phyloP scores from a whole-genome alignment of 495 filamentous ascomycete genomes.

The Hyaloscypha finlandica region DNA sequence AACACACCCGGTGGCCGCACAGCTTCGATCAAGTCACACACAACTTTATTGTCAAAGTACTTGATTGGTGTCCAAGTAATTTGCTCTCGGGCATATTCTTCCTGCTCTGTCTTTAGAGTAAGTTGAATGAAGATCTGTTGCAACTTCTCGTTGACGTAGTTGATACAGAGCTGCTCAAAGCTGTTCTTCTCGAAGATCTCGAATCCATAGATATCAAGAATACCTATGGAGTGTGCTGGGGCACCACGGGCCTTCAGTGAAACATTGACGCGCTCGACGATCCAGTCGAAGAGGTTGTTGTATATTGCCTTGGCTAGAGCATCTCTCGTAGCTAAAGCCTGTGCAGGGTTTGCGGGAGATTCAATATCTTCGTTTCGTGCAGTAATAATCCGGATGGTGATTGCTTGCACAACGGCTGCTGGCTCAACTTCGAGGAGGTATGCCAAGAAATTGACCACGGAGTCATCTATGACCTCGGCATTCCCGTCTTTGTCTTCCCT shows the following conservation, averaged over 20 bases:
- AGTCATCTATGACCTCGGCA: slow-evolving; percentile 80
- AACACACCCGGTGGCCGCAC: slow-evolving; percentile 91
- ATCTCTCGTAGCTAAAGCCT: slow-evolving; percentile 92
- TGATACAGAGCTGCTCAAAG: slow-evolving; percentile 99
- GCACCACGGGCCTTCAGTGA: slow-evolving; percentile 80
- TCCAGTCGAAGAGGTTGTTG: slow-evolving; percentile 98
- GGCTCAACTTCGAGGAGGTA: slow-evolving; percentile 90
- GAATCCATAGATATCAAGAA: slow-evolving; percentile 99
- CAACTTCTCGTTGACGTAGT: slow-evolving; percentile 99
- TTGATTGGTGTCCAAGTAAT: slow-evolving; percentile 99
- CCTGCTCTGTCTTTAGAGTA: slow-evolving; percentile 94
- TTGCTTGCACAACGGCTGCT: slow-evolving; percentile 77
- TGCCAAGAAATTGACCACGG: slow-evolving; percentile 89
- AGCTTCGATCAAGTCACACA: slow-evolving; percentile 96
- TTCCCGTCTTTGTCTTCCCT: slow-evolving; percentile 86
- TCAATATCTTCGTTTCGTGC: slow-evolving; percentile 86
- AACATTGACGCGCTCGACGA: slow-evolving; percentile 87
- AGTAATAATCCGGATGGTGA: slow-evolving; percentile 88
- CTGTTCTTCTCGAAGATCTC: slow-evolving; percentile 99
- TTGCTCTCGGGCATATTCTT: slow-evolving; percentile 94
- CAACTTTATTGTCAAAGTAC: slow-evolving; percentile 99
- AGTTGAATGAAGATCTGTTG: slow-evolving; percentile 99
- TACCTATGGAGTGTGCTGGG: slow-evolving; percentile 84
- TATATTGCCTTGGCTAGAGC: slow-evolving; percentile 94
- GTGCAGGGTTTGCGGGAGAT: slow-evolving; percentile 84